Evolutionary conservation across 768 basidiomycete species (phyloP), one percentile per base, ranked within the genome.

Genomic region (Xanthoconium purpureum): DNA sequence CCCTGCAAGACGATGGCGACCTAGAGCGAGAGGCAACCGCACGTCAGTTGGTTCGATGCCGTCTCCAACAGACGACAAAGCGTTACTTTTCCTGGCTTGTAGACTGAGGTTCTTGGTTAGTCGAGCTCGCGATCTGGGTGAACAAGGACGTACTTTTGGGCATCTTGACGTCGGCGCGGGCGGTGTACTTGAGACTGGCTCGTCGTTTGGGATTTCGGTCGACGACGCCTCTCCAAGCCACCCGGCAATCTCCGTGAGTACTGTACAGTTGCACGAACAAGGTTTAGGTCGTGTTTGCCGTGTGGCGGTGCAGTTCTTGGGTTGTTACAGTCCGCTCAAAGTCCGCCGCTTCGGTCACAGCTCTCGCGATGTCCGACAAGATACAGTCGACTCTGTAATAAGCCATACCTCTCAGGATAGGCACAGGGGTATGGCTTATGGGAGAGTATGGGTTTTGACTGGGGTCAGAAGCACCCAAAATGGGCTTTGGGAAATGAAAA

Each of bases 1-100:
- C 97, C 97, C 78, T 94, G 91, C 73, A 98, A 91, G 75, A 98
- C 86, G 78, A 98, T 94, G 64, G 92, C 93, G 66, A 95, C 92
- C 91, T 93, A 61, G 5, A 17, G 13, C 30, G 24, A 24, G 24
- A 24, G 24, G 24, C 24, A 24, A 39, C 13, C 43, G 39, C 39
- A 29, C 36, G 45, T 66, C 50, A 54, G 52, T 39, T 44, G 36
- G n/a, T 10, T 3, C 35, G 17, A 15, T 33, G n/a, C 9, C 32
- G 3, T 3, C 28, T 43, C 24, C 32, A 35, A n/a, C 3, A 9
- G 13, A 46, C 13, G 14, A 39, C 17, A 11, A 47, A 40, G 58
- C 64, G 54, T 55, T 67, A 93, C 91, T 84, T 95, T 95, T 77
- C 93, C 92, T 73, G 92, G 86, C 78, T 95, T 95, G 85, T 91